phyloP scores from a whole-genome alignment of 768 basidiomycete genomes.

The Kwoniella botswanensis region DNA sequence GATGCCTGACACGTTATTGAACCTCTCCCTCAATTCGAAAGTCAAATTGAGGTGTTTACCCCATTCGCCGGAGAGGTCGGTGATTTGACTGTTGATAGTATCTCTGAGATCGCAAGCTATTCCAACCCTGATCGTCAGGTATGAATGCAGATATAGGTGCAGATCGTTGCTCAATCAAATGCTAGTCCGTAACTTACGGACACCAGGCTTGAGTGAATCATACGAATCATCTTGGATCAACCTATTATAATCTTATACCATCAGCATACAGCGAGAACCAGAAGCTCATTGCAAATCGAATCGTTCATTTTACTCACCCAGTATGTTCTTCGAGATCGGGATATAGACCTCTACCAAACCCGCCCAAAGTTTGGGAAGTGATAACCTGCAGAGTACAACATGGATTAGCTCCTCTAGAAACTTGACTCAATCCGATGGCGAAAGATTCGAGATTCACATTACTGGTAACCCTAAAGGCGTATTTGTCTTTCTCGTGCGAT shows the following conservation, averaged over 20 bases:
- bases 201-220: slow-evolving; percentile 43
- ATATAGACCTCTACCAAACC: slow-evolving; percentile 37
- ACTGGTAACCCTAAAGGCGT: slow-evolving; percentile 42
- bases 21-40: slow-evolving; percentile 19
- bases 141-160: background rate
- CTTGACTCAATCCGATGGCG: background rate
- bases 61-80: slow-evolving; percentile 28
- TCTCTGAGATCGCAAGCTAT: slow-evolving; percentile 30
- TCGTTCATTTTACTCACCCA: slow-evolving; percentile 16
- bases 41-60: slow-evolving; percentile 30
- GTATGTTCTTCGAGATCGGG: slow-evolving; percentile 31
- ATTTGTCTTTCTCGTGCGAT: slow-evolving; percentile 29
- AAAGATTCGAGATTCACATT: slow-evolving; percentile 24
- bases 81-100: slow-evolving; percentile 21
- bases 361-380: slow-evolving; percentile 40
- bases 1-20: slow-evolving; percentile 45
- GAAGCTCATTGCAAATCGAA: background rate
- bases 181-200: slow-evolving; percentile 15
- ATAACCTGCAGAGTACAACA: slow-evolving; percentile 15
- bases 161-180: background rate
- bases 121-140: too few relatives aligned
- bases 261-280: background rate
- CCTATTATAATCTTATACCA: background rate
- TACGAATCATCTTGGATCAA: slow-evolving; percentile 31
- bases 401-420: background rate